These are phyloP conservation scores for Pholiota molesta DNA, from an alignment of 768 basidiomycete species.

Conservation along the genomic window DNA sequence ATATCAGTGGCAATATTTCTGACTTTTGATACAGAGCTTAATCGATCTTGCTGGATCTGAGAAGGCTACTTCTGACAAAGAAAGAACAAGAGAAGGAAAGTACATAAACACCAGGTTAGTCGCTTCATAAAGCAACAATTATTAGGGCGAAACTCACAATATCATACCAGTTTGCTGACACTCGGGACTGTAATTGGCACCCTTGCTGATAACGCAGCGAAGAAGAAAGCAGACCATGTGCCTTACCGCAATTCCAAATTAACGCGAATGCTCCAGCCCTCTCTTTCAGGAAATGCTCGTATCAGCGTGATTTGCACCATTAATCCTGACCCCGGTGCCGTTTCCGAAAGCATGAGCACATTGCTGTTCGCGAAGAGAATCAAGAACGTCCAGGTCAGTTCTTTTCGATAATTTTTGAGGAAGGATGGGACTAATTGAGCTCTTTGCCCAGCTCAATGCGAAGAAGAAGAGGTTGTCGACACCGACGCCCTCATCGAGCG, in stretches of 20 bases:
- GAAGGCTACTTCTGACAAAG: slow-evolving; percentile 93
- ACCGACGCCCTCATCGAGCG: slow-evolving; percentile 93
- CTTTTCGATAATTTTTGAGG: not conserved
- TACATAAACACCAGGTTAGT: slow-evolving; percentile 90
- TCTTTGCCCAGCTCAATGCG: slow-evolving; percentile 61
- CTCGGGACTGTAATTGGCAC: slow-evolving; percentile 93
- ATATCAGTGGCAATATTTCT: not conserved
- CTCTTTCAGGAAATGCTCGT: slow-evolving; percentile 91
- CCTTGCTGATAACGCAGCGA: slow-evolving; percentile 84
- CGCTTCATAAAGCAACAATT: not conserved
- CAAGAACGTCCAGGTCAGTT: slow-evolving; percentile 78
- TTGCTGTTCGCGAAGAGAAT: slow-evolving; percentile 90
- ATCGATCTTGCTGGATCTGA: slow-evolving; percentile 98
- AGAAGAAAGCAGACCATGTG: slow-evolving; percentile 85
- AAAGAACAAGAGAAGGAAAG: slow-evolving; percentile 93
- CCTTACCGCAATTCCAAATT: slow-evolving; percentile 96
- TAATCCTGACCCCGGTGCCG: slow-evolving; percentile 79
- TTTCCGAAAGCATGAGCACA: slow-evolving; percentile 87
- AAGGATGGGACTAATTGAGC: not conserved
- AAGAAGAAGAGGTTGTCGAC: slow-evolving; percentile 92
- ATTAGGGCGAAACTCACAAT: slow-evolving; percentile 8
- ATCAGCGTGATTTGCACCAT: slow-evolving; percentile 97
- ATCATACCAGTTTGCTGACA: slow-evolving; percentile 72
- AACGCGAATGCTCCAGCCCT: slow-evolving; percentile 92
- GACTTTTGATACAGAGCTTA: slow-evolving; percentile 59